These are phyloP conservation scores for Chlamydomonas incerta DNA, from an alignment of 139 green algal genomes.

Conservation along the genomic window DNA sequence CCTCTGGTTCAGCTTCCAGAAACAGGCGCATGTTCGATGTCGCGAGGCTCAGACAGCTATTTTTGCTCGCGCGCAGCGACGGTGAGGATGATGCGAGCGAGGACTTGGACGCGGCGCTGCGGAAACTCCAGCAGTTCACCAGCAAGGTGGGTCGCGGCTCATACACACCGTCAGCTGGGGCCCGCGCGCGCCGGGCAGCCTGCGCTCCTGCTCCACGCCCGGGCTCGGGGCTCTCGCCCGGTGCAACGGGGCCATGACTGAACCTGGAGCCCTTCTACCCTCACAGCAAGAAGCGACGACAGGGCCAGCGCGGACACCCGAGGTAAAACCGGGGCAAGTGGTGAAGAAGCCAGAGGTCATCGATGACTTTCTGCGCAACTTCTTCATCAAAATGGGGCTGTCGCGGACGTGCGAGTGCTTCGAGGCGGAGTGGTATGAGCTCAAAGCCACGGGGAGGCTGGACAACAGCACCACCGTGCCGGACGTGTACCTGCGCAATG, in stretches of 20 bases:
- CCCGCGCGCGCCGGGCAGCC: too few relatives aligned
- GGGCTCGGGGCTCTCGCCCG: too few relatives aligned
- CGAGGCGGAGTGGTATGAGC: constrained; percentile 91
- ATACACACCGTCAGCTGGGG: too few relatives aligned
- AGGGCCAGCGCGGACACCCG: background rate
- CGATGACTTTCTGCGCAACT: constrained; percentile 92
- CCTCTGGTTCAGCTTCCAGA: too few relatives aligned
- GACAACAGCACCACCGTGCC: constrained; percentile 65
- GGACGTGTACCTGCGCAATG: constrained; percentile 80
- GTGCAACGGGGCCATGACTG: too few relatives aligned
- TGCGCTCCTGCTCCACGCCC: too few relatives aligned
- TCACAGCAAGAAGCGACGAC: background rate
- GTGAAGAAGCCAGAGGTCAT: constrained; percentile 78
- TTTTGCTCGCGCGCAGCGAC: constrained; percentile 40
- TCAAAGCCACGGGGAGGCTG: constrained; percentile 74
- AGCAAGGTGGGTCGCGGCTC: constrained; percentile 49
- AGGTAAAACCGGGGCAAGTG: constrained; percentile 40
- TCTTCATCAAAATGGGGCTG: constrained; percentile 84
- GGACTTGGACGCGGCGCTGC: constrained; percentile 80
- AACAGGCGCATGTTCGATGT: background rate
- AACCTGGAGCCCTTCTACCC: background rate
- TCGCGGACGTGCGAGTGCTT: constrained; percentile 79
- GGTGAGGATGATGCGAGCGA: constrained; percentile 78
- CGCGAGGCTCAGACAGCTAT: too few relatives aligned
- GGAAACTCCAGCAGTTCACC: constrained; percentile 72